Percentiles rank a stretch among this genome's conserved stretches.
phyloP scores from a whole-genome alignment of 2,329 filamentous ascomycete species.

The Helotiales sp. region DNA sequence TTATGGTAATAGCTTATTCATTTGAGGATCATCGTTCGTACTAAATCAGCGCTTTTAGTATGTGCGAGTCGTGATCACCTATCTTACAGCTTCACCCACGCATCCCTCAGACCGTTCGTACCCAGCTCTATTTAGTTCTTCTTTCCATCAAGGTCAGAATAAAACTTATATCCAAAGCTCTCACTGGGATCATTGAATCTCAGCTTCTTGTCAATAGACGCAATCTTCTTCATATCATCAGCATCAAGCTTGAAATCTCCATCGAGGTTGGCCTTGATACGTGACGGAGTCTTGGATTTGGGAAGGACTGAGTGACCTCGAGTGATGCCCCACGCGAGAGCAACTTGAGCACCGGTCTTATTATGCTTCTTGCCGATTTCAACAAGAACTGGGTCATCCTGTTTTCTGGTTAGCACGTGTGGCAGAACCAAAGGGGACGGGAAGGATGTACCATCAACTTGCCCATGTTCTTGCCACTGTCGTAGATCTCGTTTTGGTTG shows the following conservation, averaged over 20 bases:
- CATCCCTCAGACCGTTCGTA: no score
- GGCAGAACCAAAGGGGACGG: not conserved
- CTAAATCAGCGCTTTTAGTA: not conserved
- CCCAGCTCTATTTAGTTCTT: slow-evolving; percentile 33
- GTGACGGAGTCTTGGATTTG: slow-evolving; percentile 59
- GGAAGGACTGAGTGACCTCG: slow-evolving; percentile 60
- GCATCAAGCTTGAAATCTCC: slow-evolving; percentile 59
- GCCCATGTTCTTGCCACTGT: slow-evolving; percentile 55
- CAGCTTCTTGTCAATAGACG: slow-evolving; percentile 56
- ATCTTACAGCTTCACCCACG: not conserved
- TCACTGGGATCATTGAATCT: slow-evolving; percentile 61
- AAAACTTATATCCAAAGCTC: slow-evolving; percentile 59
- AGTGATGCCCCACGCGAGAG: slow-evolving; percentile 58
- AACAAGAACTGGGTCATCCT: slow-evolving; percentile 54
- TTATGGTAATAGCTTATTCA: no score
- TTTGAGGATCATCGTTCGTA: no score
- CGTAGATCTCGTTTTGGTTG: slow-evolving; percentile 63
- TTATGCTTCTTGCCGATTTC: slow-evolving; percentile 54
- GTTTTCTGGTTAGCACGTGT: not conserved
- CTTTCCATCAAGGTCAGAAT: slow-evolving; percentile 58
- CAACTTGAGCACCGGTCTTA: slow-evolving; percentile 57
- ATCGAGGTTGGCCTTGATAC: slow-evolving; percentile 64
- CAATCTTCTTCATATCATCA: slow-evolving; percentile 55
- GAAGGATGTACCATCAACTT: slow-evolving; percentile 30
- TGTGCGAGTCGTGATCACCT: not conserved